phyloP scores from a whole-genome alignment of 441 rosid genomes.

The Syzygium syzygioides region DNA sequence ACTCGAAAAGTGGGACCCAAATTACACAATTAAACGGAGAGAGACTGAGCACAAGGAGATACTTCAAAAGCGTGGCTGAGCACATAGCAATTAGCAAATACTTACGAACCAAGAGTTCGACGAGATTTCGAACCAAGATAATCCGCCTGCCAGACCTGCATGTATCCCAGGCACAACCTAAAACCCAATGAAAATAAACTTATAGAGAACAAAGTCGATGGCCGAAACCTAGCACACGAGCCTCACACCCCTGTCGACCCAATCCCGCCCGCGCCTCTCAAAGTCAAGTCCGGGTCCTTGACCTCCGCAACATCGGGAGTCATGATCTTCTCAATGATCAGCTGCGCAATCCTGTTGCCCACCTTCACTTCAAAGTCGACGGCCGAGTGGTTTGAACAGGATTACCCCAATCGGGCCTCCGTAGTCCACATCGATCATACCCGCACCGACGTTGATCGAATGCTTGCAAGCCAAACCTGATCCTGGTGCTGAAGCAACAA shows the following conservation, averaged over 20 bases:
- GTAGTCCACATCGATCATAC: too few species aligned
- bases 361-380: too few species aligned
- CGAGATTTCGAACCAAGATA: too few species aligned
- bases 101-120: background rate
- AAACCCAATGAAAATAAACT: background rate
- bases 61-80: background rate
- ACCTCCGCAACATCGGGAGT: constrained; percentile 59
- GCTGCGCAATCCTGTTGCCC: constrained; percentile 66
- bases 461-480: too few species aligned
- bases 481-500: too few species aligned
- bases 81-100: background rate
- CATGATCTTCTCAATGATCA: constrained; percentile 60
- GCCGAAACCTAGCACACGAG: too few species aligned
- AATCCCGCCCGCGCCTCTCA: constrained; percentile 64
- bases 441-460: too few species aligned
- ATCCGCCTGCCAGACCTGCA: too few species aligned
- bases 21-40: background rate
- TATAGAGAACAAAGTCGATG: too few species aligned
- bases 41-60: background rate
- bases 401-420: too few species aligned
- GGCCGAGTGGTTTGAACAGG: too few species aligned
- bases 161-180: too few species aligned
- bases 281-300: constrained; percentile 50
- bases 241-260: constrained; percentile 64
- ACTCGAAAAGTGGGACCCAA: background rate